These are phyloP conservation scores for Pythium utonaiense DNA, from an alignment of 352 stramenopile genomes.

Conservation along the genomic window DNA sequence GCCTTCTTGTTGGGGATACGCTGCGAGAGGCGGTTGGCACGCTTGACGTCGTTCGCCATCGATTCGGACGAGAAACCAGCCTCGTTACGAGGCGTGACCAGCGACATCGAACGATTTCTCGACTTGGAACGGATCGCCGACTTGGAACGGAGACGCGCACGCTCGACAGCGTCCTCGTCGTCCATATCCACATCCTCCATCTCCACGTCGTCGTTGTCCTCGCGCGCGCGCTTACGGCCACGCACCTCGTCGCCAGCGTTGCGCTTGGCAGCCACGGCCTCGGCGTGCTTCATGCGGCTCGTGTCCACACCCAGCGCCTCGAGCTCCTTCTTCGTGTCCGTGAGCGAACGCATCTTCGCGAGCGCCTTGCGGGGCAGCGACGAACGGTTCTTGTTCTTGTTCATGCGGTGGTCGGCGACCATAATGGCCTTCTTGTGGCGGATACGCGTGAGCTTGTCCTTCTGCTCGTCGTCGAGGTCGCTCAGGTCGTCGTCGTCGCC, in stretches of 20 bases:
- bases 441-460: conserved; percentile 84
- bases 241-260: conserved; percentile 65
- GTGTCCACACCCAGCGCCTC: conserved; percentile 90
- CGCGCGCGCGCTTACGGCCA: conserved; percentile 81
- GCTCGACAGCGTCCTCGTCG: conserved; percentile 34
- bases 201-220: conserved; percentile 84
- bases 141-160: conserved; percentile 71
- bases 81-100: conserved; percentile 71
- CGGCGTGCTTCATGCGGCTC: conserved; percentile 88
- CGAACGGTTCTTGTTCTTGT: conserved; percentile 96
- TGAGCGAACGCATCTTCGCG: conserved; percentile 65
- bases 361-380: conserved; percentile 86
- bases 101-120: conserved; percentile 76
- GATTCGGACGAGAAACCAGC: conserved; percentile 60
- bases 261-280: conserved; percentile 63
- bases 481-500: conserved; percentile 77
- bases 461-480: conserved; percentile 95
- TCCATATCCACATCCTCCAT: conserved; percentile 85
- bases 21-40: conserved; percentile 55
- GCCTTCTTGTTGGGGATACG: conserved; percentile 81
- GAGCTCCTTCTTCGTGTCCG: conserved; percentile 89
- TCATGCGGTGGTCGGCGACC: conserved; percentile 80
- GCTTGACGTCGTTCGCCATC: conserved; percentile 37
- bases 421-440: conserved; percentile 86
- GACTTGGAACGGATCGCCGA: conserved; percentile 72